Evolutionary conservation across 176 grass and related monocot species (phyloP), one percentile per base, ranked within the genome.

Genomic region (Rhipidocladum racemiflorum): DNA sequence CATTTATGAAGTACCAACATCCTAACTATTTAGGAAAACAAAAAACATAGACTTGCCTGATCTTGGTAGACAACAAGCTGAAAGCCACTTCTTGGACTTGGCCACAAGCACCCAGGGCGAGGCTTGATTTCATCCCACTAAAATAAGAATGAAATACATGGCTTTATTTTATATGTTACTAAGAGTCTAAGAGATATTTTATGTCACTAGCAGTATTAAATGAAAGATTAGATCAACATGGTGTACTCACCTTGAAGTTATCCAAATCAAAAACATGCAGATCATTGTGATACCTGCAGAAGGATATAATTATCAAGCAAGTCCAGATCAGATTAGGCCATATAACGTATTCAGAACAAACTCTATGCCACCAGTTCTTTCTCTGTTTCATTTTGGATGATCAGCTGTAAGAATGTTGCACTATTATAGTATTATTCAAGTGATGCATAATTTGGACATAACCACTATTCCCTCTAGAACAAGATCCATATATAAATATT

Each of bases 71-170:
- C 92, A 81, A 87, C 82, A 93, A 97, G 86, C 66, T 98, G 95
- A 94, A 98, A 98, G 40, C 95, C 95, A 69, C 95, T 98, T 86
- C 95, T 94, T 86, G 92, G 69, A 81, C 90, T 98, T 67, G 95
- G 95, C 95, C 95, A 98, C 83, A 98, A 69, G 74, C 86, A 91
- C 49, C 95, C 95, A 68, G 88, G 92, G 34, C 86, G 76, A 76
- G 92, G 90, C 55, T 98, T 98, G 76, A 98, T 98, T 91, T 98
- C 95, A 85, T 98, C 88, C 92, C 95, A 98, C 95, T 98, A 81
- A 75, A 92, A 76, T 81, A 65, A 89, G 75, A 53, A 35, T 88
- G 20, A 72, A 55, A 65, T 55, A 72, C 35, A 72, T 18, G 65
- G 12, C n/a, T 60, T 49, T 57, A 68, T 42, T 60, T 40, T 48